Conservation (phyloP, 1,284 basidiomycete species). For the Heterobasidion parviporum region DNA sequence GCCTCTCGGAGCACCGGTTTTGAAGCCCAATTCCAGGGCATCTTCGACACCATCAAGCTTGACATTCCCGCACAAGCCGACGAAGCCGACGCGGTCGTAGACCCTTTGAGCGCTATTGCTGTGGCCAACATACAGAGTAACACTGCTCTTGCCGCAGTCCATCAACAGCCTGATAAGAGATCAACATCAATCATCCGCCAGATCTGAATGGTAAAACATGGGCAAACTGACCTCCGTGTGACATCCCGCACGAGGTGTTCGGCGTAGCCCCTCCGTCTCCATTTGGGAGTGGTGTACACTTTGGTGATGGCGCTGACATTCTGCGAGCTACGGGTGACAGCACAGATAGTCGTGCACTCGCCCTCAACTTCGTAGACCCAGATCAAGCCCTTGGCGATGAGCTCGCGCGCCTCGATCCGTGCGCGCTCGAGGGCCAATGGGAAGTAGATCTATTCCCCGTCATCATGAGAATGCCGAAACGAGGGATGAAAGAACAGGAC, state of each 20-base stretch:
- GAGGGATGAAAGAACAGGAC: constrained; percentile 11
- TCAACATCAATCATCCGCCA: constrained; percentile 5
- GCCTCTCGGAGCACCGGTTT: constrained; percentile 26
- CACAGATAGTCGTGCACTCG: constrained; percentile 37
- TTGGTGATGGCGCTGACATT: constrained; percentile 41
- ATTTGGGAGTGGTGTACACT: constrained; percentile 36
- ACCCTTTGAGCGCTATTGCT: constrained; percentile 38
- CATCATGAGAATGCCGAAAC: constrained; percentile 2
- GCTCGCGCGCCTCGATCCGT: constrained; percentile 30
- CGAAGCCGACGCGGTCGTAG: constrained; percentile 41
- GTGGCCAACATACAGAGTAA: constrained; percentile 41
- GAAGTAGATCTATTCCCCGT: constrained; percentile 23
- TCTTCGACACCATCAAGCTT: constrained; percentile 29
- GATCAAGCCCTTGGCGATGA: constrained; percentile 32
- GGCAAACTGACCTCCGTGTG: constrained; percentile 25
- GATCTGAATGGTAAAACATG: constrained; percentile 1
- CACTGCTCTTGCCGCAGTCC: constrained; percentile 28
- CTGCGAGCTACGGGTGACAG: constrained; percentile 35
- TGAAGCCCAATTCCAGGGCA: constrained; percentile 38
- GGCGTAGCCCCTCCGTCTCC: constrained; percentile 36
- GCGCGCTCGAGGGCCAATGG: constrained; percentile 27
- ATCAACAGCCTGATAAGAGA: constrained; percentile 22
- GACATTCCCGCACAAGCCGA: constrained; percentile 31
- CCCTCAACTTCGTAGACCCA: constrained; percentile 38
- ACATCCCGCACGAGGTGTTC: constrained; percentile 37